These are phyloP conservation scores for Glonium stellatum DNA, from an alignment of 495 filamentous ascomycete genomes.

Conservation along the genomic window DNA sequence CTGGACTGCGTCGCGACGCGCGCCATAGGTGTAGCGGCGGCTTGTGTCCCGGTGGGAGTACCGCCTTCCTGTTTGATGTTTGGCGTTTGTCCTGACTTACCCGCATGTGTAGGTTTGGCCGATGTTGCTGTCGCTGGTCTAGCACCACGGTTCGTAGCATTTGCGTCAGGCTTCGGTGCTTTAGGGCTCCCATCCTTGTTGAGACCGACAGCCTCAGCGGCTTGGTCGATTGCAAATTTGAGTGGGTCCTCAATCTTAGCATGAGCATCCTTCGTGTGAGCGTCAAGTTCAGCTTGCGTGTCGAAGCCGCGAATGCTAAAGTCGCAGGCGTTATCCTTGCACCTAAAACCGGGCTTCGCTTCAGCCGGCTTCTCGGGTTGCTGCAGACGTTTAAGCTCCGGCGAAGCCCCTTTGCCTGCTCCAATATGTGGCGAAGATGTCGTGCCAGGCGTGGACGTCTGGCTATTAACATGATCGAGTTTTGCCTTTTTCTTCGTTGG, in stretches of 20 bases:
- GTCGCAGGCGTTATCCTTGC: slow-evolving; percentile 44
- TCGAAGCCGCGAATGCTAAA: slow-evolving; percentile 44
- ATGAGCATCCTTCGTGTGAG: slow-evolving; percentile 51
- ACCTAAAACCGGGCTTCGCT: slow-evolving; percentile 39
- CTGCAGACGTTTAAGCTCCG: slow-evolving; percentile 41
- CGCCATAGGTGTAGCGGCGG: slow-evolving; percentile 23
- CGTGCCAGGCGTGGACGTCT: slow-evolving; percentile 27
- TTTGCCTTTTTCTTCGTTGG: slow-evolving; percentile 51
- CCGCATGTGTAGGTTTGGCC: slow-evolving; percentile 10
- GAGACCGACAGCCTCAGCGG: slow-evolving; percentile 40
- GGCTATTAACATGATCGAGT: slow-evolving; percentile 30
- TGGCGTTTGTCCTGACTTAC: slow-evolving; percentile 26
- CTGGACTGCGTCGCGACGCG: slow-evolving; percentile 19
- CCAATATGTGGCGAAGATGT: slow-evolving; percentile 44
- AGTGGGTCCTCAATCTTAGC: slow-evolving; percentile 46
- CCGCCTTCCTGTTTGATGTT: slow-evolving; percentile 19
- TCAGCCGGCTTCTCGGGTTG: slow-evolving; percentile 17
- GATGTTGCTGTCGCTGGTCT: slow-evolving; percentile 12
- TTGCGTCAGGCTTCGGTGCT: slow-evolving; percentile 10
- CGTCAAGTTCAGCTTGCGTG: slow-evolving; percentile 45
- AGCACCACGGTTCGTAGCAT: slow-evolving; percentile 7
- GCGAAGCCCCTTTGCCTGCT: slow-evolving; percentile 35
- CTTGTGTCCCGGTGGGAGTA: slow-evolving; percentile 18
- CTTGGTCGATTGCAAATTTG: slow-evolving; percentile 43
- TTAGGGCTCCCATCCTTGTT: slow-evolving; percentile 42